Conservation (phyloP, 257 asterid genomes). For the Solanum microdontum region DNA sequence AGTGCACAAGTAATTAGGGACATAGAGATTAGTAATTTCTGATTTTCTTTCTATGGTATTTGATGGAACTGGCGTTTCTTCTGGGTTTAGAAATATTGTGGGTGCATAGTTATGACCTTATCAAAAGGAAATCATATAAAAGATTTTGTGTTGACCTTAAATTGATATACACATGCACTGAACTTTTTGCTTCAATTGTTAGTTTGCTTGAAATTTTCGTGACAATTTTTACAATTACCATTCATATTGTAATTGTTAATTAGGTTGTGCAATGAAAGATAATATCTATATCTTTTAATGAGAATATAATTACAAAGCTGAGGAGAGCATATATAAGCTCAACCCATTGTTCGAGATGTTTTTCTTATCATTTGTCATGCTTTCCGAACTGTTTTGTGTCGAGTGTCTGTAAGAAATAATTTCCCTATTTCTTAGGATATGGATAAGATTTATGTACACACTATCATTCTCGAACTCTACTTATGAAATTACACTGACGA, state of each 20-base stretch:
- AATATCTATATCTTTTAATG: not conserved
- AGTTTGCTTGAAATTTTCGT: not conserved
- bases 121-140: not conserved
- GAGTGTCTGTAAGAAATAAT: too few species aligned
- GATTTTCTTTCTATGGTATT: not conserved
- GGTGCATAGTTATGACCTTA: not conserved
- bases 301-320: not conserved
- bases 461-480: not conserved
- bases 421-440: too few species aligned
- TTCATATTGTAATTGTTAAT: not conserved
- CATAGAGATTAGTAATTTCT: not conserved
- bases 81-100: not conserved
- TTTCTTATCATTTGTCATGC: not conserved
- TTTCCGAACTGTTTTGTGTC: not conserved
- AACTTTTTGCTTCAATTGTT: not conserved
- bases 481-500: too few species aligned
- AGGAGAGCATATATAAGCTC: not conserved
- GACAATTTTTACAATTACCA: not conserved
- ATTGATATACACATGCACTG: not conserved
- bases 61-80: too few species aligned
- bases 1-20: not conserved
- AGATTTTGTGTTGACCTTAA: not conserved
- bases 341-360: not conserved
- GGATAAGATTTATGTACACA: not conserved
- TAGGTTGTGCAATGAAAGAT: not conserved